Evolutionary conservation across 2,329 filamentous ascomycete species (phyloP), one percentile per base, ranked within the genome.

Genomic region (Arthroderma uncinatum): DNA sequence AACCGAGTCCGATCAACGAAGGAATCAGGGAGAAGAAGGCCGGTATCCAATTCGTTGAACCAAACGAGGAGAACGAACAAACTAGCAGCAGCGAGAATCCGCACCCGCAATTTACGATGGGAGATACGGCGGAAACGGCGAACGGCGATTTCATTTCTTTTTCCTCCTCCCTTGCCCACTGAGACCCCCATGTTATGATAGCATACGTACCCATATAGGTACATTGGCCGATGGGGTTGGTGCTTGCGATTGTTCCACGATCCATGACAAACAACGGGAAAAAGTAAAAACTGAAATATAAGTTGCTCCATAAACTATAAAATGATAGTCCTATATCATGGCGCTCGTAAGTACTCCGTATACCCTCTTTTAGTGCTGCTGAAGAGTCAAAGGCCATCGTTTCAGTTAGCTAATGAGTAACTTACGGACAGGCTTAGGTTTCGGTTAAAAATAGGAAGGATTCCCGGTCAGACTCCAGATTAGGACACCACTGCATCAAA

Each of bases 181-280:
- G 12, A 47, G 10, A 30, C 44, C 44, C 44, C 44, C 44, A 48
- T 48, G 44, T 12, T 30, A 48, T 48, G 44, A 48, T 48, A 30
- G 12, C 44, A 48, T 48, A 16, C 7, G 44, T 28, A 28, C 28
- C 44, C 40, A 44, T 48, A 28, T 28, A 21, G 16, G 21, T 23
- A 34, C 7, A 30, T 28, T 12, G 44, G 44, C 8, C 9, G 19
- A 48, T 48, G 16, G 9, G 44, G 44, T 48, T 48, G 44, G 9
- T 44, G 40, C 33, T 34, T 44, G 19, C n/a, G 44, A 48, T 48
- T 48, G 44, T 48, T 48, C 44, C 44, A 48, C 21, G 44, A 28
- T 47, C 16, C 44, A 48, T 48, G 44, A 48, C 44, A 48, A 48
- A 48, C 44, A 48, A 30, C 44, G 44, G 44, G 16, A 34, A 34